Evolutionary conservation across 2,329 filamentous ascomycete species (phyloP), one percentile per base, ranked within the genome.

Genomic region (Mariannaea elegans): DNA sequence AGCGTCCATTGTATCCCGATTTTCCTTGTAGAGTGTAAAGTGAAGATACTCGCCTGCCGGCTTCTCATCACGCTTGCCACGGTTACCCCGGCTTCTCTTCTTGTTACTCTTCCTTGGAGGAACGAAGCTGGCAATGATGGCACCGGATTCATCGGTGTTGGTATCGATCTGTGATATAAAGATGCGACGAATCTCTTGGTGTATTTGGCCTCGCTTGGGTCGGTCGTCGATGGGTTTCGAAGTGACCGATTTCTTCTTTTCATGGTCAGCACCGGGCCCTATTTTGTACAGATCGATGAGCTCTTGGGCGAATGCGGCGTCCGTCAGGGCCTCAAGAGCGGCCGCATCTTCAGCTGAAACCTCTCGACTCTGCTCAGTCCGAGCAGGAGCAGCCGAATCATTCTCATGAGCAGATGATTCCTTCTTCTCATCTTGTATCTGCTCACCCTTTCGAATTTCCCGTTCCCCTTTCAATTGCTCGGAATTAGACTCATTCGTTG

Each of bases 1-100:
- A 0, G 92, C 90, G 69, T 97, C 94, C 91, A 97, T 96, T 1
- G 94, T 97, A 73, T 97, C 94, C 73, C 94, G 94, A 78, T 97
- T 97, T 78, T 97, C 94, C 78, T 97, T 97, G 85, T 94, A 96
- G 50, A 97, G 82, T 0, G 92, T 94, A 75, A 97, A 97, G 75
- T 97, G 93, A 13, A 97, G 80, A 74, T 92, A 95, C 47, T 93
- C 90, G 16, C 91, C 92, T 83, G 75, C 61, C 58, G 74, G 74
- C 62, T 76, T 74, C 59, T 76, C 72, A 3, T 73, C 70, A 10
- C 60, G 64, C 14, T 57, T 63, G n/a, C 64, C 64, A 13, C 67
- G 67, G 18, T 64, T 65, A 9, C 70, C 69, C 39, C 71, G 58
- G 50, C 59, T 67, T 59, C 72, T 75, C 62, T 73, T 74, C 53